phyloP scores from a whole-genome alignment of 2,329 filamentous ascomycete species.

The Parastagonospora avenae region DNA sequence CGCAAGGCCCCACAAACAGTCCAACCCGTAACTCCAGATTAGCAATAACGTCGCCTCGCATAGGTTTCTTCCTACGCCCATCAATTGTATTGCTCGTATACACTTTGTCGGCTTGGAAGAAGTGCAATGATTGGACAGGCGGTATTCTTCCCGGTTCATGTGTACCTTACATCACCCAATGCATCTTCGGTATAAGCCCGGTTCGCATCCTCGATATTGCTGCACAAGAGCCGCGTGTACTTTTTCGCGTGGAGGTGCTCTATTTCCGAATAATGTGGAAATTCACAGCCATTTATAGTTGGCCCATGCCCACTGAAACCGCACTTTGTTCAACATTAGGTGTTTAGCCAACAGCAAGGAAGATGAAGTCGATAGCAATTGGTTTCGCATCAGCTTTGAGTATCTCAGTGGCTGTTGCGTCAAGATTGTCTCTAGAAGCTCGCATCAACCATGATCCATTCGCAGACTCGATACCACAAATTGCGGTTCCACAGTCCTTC shows the following conservation, averaged over 20 bases:
- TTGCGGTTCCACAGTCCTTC: conserved; percentile 4
- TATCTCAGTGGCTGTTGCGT: conserved; percentile 2
- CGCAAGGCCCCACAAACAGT: conserved; percentile 15
- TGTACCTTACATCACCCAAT: conserved; percentile 15
- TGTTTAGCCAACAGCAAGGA: conserved; percentile 1
- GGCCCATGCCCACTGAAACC: background rate
- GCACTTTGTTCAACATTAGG: background rate
- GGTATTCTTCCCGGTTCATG: conserved; percentile 6
- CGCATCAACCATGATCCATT: conserved; percentile 4
- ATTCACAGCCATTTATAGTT: conserved; percentile 15
- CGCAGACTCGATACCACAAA: background rate
- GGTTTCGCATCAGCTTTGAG: conserved; percentile 13
- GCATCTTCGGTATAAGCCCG: conserved; percentile 10
- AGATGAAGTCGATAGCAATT: conserved; percentile 27
- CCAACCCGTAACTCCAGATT: conserved; percentile 19
- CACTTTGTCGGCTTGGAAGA: conserved; percentile 13
- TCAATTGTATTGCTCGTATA: conserved; percentile 8
- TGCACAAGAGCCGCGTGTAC: conserved; percentile 2
- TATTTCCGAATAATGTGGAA: conserved; percentile 2
- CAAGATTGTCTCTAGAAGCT: conserved; percentile 10
- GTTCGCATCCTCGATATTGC: conserved; percentile 18
- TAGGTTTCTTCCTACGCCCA: conserved; percentile 10
- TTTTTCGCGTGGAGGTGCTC: background rate
- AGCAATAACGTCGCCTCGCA: conserved; percentile 18
- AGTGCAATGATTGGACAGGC: conserved; percentile 9